phyloP scores from a whole-genome alignment of 2,329 filamentous ascomycete species.

The Neoarthrinium moseri region DNA sequence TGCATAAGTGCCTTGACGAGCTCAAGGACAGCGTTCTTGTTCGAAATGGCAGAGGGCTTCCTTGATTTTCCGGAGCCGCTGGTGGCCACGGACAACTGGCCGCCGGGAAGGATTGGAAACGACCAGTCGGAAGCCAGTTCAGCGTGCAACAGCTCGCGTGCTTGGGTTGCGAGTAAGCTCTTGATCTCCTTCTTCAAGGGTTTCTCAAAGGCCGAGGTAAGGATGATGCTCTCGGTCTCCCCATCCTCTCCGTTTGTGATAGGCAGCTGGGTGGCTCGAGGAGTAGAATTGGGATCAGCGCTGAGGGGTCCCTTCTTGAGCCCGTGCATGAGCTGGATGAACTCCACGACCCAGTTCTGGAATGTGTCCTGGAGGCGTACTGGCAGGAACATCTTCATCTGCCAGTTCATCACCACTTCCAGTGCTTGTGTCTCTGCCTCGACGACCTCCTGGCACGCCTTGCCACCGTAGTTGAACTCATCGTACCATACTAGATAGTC shows the following conservation, averaged over 20 bases:
- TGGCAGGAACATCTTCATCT: constrained; percentile 88
- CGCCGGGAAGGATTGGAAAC: constrained; percentile 79
- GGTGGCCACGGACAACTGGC: constrained; percentile 50
- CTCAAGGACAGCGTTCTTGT: constrained; percentile 76
- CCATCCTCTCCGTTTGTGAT: constrained; percentile 57
- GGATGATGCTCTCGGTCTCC: constrained; percentile 62
- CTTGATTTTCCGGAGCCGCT: constrained; percentile 11
- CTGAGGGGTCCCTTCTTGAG: constrained; percentile 62
- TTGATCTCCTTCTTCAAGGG: constrained; percentile 87
- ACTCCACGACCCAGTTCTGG: constrained; percentile 90
- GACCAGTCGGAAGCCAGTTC: constrained; percentile 84
- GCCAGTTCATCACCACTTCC: constrained; percentile 97
- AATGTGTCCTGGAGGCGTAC: constrained; percentile 78
- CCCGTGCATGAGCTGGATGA: constrained; percentile 89
- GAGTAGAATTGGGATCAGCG: constrained; percentile 49
- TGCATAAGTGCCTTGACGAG: constrained; percentile 93
- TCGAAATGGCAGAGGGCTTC: constrained; percentile 12
- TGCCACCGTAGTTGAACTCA: constrained; percentile 97
- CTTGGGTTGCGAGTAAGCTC: constrained; percentile 78
- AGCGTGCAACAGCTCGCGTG: constrained; percentile 84
- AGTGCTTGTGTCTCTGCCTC: constrained; percentile 72
- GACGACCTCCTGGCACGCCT: constrained; percentile 80
- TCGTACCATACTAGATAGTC: constrained; percentile 99
- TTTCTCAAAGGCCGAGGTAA: constrained; percentile 82
- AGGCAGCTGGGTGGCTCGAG: constrained; percentile 57